A percentile compares a stretch with the other conserved stretches of the same genome.
These are phyloP conservation scores for Lodderomyces parapsilosis DNA, from an alignment of 1,139 yeast species.

Conservation along the genomic window DNA sequence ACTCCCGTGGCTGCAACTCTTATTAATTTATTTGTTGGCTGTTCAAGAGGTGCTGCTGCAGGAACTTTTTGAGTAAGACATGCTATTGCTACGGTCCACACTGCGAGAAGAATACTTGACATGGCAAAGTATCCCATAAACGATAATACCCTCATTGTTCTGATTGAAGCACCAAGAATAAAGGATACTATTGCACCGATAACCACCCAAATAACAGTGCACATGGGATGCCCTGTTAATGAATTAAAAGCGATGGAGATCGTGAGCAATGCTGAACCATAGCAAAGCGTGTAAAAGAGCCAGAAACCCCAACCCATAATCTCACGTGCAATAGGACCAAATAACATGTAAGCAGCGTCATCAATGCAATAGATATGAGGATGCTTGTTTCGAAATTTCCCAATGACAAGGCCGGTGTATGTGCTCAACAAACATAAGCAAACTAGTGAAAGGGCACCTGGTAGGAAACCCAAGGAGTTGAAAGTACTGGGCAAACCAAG, in stretches of 20 bases:
- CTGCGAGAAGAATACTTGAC: conserved; percentile 1
- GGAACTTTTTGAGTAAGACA: not conserved
- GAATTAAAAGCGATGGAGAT: not conserved
- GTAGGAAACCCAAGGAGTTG: not conserved
- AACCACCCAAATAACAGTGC: not conserved
- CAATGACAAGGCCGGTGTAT: not conserved
- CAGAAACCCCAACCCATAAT: not conserved
- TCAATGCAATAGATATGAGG: not conserved
- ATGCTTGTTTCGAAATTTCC: not conserved
- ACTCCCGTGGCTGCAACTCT: not conserved
- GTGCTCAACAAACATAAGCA: not conserved
- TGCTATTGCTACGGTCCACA: not conserved
- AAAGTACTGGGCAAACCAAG: not conserved
- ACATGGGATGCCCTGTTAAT: not conserved
- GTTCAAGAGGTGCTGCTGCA: not conserved
- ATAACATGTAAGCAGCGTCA: not conserved
- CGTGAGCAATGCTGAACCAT: conserved; percentile 1
- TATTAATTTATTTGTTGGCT: not conserved
- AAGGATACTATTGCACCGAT: not conserved
- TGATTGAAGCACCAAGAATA: not conserved
- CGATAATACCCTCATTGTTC: not conserved
- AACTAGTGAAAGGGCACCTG: not conserved
- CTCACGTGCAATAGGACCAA: not conserved
- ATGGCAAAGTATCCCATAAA: conserved; percentile 1
- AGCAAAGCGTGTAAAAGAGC: not conserved